These are phyloP conservation scores for Naumovozyma baii DNA, from an alignment of 805 yeast genomes.

Conservation along the genomic window DNA sequence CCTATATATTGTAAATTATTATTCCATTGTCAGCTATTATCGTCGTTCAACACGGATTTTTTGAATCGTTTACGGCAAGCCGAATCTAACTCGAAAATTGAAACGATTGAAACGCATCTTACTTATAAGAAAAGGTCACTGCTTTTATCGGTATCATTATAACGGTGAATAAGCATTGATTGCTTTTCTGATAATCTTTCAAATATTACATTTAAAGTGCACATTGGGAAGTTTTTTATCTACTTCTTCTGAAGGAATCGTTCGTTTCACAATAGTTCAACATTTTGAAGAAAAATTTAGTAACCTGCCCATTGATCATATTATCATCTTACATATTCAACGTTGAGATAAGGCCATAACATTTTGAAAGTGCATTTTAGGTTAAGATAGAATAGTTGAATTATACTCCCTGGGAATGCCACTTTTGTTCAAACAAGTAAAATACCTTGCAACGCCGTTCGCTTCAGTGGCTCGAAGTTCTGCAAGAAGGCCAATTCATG, in stretches of 20 bases:
- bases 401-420: conserved; percentile 24
- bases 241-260: too few relatives aligned
- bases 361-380: background rate
- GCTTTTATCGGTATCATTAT: background rate
- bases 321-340: too few relatives aligned
- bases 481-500: conserved; percentile 80
- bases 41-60: background rate
- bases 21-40: too few relatives aligned
- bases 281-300: too few relatives aligned
- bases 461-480: conserved; percentile 45
- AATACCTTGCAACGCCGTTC: conserved; percentile 28
- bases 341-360: too few relatives aligned
- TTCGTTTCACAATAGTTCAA: too few relatives aligned
- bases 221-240: too few relatives aligned
- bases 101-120: background rate
- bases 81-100: background rate
- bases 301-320: too few relatives aligned
- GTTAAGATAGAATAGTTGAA: background rate
- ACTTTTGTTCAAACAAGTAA: conserved; percentile 25
- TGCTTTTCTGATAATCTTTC: too few relatives aligned
- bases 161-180: too few relatives aligned
- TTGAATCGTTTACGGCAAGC: background rate
- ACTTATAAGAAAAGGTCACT: background rate
- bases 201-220: too few relatives aligned
- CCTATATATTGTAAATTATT: too few relatives aligned